Evolutionary conservation across 768 basidiomycete species (phyloP).

Genomic region (Kwoniella shandongensis): DNA sequence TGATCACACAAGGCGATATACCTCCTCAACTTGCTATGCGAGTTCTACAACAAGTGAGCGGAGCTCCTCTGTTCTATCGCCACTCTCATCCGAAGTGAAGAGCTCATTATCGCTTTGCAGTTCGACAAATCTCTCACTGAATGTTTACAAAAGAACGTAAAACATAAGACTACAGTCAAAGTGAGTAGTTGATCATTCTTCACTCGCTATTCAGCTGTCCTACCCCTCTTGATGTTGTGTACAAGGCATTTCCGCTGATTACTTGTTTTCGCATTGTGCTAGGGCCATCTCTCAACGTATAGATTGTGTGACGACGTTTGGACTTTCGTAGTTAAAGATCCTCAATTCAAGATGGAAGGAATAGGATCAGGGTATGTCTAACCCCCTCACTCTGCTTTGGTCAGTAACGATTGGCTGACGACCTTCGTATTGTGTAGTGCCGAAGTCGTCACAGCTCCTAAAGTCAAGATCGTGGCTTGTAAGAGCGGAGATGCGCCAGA

Average conservation of each 20-base stretch:
- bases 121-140: slow-evolving; percentile 96
- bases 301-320: slow-evolving; percentile 64
- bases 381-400: too few species aligned
- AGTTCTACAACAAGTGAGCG: slow-evolving; percentile 83
- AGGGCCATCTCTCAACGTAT: slow-evolving; percentile 87
- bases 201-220: slow-evolving; percentile 3
- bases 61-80: neutral
- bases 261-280: slow-evolving; percentile 1
- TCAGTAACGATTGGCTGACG: slow-evolving; percentile 21
- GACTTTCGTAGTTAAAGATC: slow-evolving; percentile 96
- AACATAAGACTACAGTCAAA: slow-evolving; percentile 91
- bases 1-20: slow-evolving; percentile 94
- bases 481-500: slow-evolving; percentile 90
- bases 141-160: slow-evolving; percentile 87
- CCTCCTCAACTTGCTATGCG: slow-evolving; percentile 99
- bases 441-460: slow-evolving; percentile 57
- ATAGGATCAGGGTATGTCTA: slow-evolving; percentile 25
- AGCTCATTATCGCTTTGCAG: slow-evolving; percentile 54
- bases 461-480: slow-evolving; percentile 97
- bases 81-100: neutral
- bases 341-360: slow-evolving; percentile 87
- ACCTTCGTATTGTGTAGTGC: slow-evolving; percentile 10
- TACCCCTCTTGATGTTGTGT: too few species aligned
- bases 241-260: neutral
- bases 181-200: slow-evolving; percentile 54